Base-by-base conservation (phyloP, 164 flowering plant species). In the Houttuynia cordata region DNA sequence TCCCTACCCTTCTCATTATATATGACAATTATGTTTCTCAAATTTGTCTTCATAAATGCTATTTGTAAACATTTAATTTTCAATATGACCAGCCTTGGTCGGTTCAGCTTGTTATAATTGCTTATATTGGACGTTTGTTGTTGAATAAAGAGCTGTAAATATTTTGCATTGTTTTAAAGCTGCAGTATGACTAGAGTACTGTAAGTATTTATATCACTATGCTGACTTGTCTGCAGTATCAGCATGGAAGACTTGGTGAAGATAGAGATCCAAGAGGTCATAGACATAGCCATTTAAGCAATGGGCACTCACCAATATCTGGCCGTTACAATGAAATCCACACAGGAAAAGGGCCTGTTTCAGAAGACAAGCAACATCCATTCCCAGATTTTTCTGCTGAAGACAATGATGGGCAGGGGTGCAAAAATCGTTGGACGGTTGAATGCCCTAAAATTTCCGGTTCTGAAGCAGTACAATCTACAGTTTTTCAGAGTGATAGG, bases 381-480 rank as follows among this genome's bases (percentile, higher is more conserved):
- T 42, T 10, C 50, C 56, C 23, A 14, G 55, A 68, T 39, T 50
- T 15, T 21, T 58, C 54, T 30, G 25, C 53, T 57, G 60, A 59
- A 37, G 63, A 57, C 19, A 62, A 67, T 22, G 66, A 62, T 42
- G 14, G 49, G 68, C 71, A 66, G 22, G 52, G 66, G 72, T 62
- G 52, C 20, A 68, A 71, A 22, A 70, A 72, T 64, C 53, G 56
- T 54, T 66, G 62, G 1, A 41, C 62, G 54, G 58, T 50, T 10
- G 68, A 64, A 61, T 59, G 62, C 0, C 39, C 68, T 30, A 71
- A 74, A 39, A 69, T 64, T 67, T 69, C 67, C 40, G 78, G 67
- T 19, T 68, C 74, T 24, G 84, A 80, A 70, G 88, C 78, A 60
- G 85, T 83, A 39, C 81, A 83, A 71, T 71, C 80, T 21, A 54